phyloP scores from a whole-genome alignment of 805 yeast species.

The Lipomyces oligophaga region DNA sequence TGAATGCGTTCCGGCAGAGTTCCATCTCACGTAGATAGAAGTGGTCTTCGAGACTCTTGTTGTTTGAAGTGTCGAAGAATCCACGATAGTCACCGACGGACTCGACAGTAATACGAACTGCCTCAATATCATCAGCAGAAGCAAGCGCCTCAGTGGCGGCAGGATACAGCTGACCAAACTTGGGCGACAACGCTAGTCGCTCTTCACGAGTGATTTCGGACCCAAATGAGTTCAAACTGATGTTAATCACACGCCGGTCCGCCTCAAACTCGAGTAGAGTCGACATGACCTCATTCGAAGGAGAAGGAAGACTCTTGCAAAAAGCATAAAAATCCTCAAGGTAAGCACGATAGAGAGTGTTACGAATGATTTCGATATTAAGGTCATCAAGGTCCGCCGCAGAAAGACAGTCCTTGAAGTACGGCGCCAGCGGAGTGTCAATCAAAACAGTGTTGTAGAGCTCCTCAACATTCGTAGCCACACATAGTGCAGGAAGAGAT shows the following conservation, averaged over 20 bases:
- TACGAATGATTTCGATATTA: conserved; percentile 91
- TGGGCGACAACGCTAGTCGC: conserved; percentile 69
- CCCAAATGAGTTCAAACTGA: conserved; percentile 82
- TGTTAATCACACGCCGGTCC: conserved; percentile 90
- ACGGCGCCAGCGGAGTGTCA: conserved; percentile 97
- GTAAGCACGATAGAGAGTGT: conserved; percentile 87
- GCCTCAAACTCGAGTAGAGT: conserved; percentile 83
- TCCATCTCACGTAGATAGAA: conserved; percentile 91
- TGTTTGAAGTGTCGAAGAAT: conserved; percentile 44
- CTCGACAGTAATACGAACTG: conserved; percentile 38
- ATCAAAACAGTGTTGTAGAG: conserved; percentile 86
- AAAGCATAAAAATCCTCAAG: conserved; percentile 79
- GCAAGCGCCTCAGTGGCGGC: conserved; percentile 62
- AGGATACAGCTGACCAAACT: conserved; percentile 77
- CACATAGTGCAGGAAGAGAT: conserved; percentile 88
- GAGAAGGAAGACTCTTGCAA: conserved; percentile 60
- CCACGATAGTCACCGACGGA: conserved; percentile 35
- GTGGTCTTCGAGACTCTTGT: conserved; percentile 82
- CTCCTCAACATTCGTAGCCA: conserved; percentile 93
- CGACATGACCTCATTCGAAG: conserved; percentile 78
- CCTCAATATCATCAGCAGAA: conserved; percentile 79
- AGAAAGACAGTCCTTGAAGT: conserved; percentile 82
- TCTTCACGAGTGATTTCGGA: conserved; percentile 74
- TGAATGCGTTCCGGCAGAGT: conserved; percentile 84
- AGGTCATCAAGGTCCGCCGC: conserved; percentile 84